phyloP scores from a whole-genome alignment of 2,329 filamentous ascomycete genomes.

The Fusarium sp. region DNA sequence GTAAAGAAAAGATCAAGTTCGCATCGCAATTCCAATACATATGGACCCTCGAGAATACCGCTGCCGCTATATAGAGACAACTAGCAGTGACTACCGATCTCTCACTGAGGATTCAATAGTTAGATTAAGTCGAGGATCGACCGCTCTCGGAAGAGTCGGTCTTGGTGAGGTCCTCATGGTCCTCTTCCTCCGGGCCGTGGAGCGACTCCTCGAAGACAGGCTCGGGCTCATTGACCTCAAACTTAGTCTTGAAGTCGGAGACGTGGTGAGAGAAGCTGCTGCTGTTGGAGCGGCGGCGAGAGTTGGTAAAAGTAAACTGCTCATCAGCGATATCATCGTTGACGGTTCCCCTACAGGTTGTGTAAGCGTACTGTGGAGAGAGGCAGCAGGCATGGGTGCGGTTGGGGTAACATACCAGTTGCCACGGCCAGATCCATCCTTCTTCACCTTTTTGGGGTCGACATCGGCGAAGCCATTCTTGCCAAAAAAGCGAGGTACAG shows the following conservation, averaged over 20 bases:
- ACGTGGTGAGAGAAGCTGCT: conserved; percentile 78
- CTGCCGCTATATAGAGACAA: conserved; percentile 49
- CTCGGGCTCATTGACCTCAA: conserved; percentile 89
- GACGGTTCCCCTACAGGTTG: conserved; percentile 75
- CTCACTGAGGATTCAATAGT: conserved; percentile 18
- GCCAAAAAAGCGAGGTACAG: conserved; percentile 91
- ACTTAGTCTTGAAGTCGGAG: conserved; percentile 94
- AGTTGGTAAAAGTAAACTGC: conserved; percentile 84
- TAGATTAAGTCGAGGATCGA: conserved; percentile 67
- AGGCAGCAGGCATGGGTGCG: not conserved
- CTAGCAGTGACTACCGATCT: conserved; percentile 41
- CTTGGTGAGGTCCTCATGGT: conserved; percentile 67
- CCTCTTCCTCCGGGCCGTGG: conserved; percentile 75
- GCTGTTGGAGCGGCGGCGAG: conserved; percentile 93
- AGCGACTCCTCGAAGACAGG: conserved; percentile 91
- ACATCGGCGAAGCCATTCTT: conserved; percentile 84
- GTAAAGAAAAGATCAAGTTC: conserved; percentile 37
- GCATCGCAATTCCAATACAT: conserved; percentile 38
- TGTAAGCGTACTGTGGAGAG: conserved; percentile 35
- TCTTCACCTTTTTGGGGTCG: conserved; percentile 96
- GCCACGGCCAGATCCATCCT: conserved; percentile 90
- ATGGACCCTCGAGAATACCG: conserved; percentile 34
- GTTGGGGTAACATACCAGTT: conserved; percentile 79
- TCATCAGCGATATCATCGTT: conserved; percentile 89
- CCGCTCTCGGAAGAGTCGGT: conserved; percentile 70